phyloP scores from a whole-genome alignment of 352 stramenopile genomes.

The Globisporangium paroecandrum region DNA sequence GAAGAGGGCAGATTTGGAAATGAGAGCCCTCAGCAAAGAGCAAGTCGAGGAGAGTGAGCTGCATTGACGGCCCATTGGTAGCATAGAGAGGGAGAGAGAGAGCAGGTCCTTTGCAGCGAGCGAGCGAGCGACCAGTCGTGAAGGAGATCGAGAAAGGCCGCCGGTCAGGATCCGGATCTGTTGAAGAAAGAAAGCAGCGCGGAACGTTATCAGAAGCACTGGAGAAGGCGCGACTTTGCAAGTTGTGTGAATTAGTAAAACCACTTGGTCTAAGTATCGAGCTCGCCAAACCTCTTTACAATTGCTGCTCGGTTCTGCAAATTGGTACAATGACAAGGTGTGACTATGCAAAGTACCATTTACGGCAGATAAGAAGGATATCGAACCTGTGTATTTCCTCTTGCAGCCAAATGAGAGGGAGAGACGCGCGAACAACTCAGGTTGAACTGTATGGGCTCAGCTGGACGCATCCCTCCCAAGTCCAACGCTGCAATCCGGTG shows the following conservation, averaged over 20 bases:
- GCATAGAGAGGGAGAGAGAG: neutral
- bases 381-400: too few species aligned
- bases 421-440: neutral
- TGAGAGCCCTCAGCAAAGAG: neutral
- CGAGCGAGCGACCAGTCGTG: neutral
- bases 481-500: neutral
- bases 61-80: neutral
- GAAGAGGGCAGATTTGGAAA: conserved; percentile 11
- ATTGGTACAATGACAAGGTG: too few species aligned
- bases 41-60: neutral
- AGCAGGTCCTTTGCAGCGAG: neutral
- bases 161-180: neutral
- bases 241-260: neutral
- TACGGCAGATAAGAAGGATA: too few species aligned
- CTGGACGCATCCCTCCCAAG: neutral
- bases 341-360: too few species aligned
- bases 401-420: neutral
- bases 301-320: too few species aligned
- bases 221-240: neutral
- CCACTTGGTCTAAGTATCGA: too few species aligned
- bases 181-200: neutral
- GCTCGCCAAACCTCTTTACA: too few species aligned
- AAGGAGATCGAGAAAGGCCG: neutral
- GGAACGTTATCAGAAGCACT: neutral
- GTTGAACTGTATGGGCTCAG: neutral